A percentile compares a stretch with the other conserved stretches of the same genome.
phyloP scores from a whole-genome alignment of 2,329 filamentous ascomycete genomes.

The Exophiala aquamarina region DNA sequence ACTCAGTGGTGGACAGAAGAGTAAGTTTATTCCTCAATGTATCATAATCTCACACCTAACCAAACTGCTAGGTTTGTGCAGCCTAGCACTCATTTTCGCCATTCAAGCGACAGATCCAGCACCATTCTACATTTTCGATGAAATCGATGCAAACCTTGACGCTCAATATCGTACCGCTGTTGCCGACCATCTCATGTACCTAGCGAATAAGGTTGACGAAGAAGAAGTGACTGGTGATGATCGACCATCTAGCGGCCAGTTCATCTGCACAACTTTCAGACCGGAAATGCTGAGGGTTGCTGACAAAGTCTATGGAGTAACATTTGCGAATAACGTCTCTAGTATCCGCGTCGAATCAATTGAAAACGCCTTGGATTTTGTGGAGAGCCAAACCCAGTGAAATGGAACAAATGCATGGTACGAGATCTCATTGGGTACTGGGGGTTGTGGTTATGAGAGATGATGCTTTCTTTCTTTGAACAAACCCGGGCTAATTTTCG shows the following conservation, averaged over 20 bases:
- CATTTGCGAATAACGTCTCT: conserved; percentile 87
- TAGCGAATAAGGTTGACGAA: conserved; percentile 63
- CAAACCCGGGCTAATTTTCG: no score
- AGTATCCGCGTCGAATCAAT: conserved; percentile 85
- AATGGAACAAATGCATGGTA: neutral
- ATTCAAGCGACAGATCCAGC: conserved; percentile 97
- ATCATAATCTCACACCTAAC: conserved; percentile 19
- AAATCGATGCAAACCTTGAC: conserved; percentile 97
- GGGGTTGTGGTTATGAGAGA: no score
- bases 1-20: conserved; percentile 95
- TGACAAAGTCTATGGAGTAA: conserved; percentile 96
- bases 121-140: conserved; percentile 98
- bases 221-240: conserved; percentile 44
- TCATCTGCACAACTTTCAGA: conserved; percentile 98
- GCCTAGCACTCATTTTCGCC: conserved; percentile 97
- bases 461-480: no score
- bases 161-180: conserved; percentile 97
- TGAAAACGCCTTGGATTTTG: conserved; percentile 88
- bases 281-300: conserved; percentile 95
- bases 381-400: conserved; percentile 71
- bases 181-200: conserved; percentile 79
- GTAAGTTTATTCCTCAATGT: conserved; percentile 52
- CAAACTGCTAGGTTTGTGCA: conserved; percentile 70
- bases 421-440: neutral
- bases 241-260: conserved; percentile 59